These are phyloP conservation scores for Liquidambar formosana DNA, from an alignment of 164 flowering plant genomes.

Conservation along the genomic window DNA sequence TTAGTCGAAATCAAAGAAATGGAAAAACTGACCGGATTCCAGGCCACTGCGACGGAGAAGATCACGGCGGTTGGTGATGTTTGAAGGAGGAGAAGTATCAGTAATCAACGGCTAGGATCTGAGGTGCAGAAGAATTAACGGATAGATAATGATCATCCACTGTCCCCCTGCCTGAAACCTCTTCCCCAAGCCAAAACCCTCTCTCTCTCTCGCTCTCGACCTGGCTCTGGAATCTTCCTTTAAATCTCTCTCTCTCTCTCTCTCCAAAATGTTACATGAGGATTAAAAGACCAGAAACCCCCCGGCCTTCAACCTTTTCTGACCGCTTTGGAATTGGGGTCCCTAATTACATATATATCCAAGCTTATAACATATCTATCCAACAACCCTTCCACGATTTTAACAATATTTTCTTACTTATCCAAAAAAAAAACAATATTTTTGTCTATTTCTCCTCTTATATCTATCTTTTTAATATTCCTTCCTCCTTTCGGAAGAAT, in stretches of 20 bases:
- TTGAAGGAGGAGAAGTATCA: not conserved
- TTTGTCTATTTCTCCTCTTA: no score
- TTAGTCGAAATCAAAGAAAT: not conserved
- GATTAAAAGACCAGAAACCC: no score
- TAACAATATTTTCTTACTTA: no score
- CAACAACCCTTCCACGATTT: no score
- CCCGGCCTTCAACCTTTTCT: no score
- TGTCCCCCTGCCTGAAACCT: not conserved
- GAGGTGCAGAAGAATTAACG: conserved; percentile 5
- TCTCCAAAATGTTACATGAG: not conserved
- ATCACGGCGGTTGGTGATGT: not conserved
- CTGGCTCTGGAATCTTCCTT: not conserved
- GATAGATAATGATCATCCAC: not conserved
- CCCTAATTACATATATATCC: no score
- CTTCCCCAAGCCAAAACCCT: not conserved
- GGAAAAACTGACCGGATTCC: not conserved
- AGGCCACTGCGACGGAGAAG: not conserved
- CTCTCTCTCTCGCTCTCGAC: not conserved
- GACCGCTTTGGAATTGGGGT: no score
- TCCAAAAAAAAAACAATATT: no score
- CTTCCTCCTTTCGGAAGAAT: no score
- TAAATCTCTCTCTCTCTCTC: conserved; percentile 5
- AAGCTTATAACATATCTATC: no score
- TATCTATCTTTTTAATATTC: no score
- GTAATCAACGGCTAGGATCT: not conserved